Base-by-base conservation (phyloP, 352 stramenopile species). In the Phytophthora meadii region DNA sequence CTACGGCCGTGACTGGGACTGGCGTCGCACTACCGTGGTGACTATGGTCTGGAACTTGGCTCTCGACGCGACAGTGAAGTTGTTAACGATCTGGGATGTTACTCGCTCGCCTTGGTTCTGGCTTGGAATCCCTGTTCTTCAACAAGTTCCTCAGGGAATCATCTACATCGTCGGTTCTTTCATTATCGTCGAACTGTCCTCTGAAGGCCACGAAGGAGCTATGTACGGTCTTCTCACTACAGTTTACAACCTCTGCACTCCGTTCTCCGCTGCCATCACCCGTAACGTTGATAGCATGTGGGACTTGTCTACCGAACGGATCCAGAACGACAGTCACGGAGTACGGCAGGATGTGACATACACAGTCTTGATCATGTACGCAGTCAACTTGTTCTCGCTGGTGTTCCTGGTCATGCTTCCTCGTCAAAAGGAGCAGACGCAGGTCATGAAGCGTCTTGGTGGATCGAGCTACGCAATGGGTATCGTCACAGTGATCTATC, bases 161-260 rank as follows among this genome's bases (percentile, higher is more conserved):
- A 69, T 72, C 40, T 91, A 82, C 67, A 86, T 87, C 45, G 72
- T 91, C 7, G 54, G 63, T 1, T 77, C 79, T 9, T 91, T 87
- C 54, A 81, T 87, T 39, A 75, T 82, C 12, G 77, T 89, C 8
- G 82, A 91, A 63, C 60, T 91, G 3, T 74, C 80, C 4, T 57
- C 66, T 5, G 78, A 86, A 56, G 82, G 82, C 11, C 69, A 88
- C 46, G 82, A 91, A 68, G 79, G 78, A 22, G 81, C 80, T 36
- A 81, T 89, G 62, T 87, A 87, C 55, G 79, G 82, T 8, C 68
- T 91, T 22, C 60, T 91, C 28, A 86, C 81, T 17, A 91, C 82
- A 12, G 80, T 91, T 24, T 70, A 66, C 56, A 91, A 89, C 62
- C 60, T 91, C 7, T 63, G 56, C 22, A 70, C 60, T 1, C 78